Conservation (phyloP, 1,139 yeast species). For the Pichia sp. region DNA sequence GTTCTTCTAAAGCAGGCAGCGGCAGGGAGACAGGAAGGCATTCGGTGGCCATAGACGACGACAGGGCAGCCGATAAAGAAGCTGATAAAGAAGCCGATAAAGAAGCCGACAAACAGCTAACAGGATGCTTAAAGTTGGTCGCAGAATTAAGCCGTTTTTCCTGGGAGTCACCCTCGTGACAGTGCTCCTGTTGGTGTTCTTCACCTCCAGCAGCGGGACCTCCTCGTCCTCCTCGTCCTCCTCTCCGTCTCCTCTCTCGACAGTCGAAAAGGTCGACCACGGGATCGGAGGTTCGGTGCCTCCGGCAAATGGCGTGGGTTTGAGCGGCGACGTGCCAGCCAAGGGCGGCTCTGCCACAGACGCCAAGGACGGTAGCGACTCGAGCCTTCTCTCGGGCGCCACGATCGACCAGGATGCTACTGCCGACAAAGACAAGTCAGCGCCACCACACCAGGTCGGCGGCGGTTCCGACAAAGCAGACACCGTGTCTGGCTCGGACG, state of each 20-base stretch:
- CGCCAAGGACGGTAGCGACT: neutral
- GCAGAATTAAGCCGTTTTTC: constrained; percentile 15
- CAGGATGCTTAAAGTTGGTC: constrained; percentile 15
- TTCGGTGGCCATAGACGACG: too few species aligned
- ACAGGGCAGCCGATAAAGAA: neutral
- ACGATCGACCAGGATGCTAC: constrained; percentile 18
- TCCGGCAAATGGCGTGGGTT: constrained; percentile 12
- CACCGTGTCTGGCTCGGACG: constrained; percentile 19
- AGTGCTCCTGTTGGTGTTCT: constrained; percentile 8
- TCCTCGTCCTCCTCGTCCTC: constrained; percentile 3
- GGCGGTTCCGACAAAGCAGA: constrained; percentile 12
- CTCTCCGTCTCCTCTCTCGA: neutral
- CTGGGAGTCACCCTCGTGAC: constrained; percentile 12
- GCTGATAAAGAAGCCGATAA: neutral
- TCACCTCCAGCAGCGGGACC: constrained; percentile 7
- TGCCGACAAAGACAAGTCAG: constrained; percentile 9
- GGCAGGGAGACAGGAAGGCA: neutral
- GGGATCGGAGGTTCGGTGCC: constrained; percentile 14
- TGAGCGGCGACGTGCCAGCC: constrained; percentile 2
- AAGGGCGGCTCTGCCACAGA: constrained; percentile 3
- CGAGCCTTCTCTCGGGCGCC: constrained; percentile 18
- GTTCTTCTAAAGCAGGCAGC: neutral
- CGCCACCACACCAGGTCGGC: neutral
- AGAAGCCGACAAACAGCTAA: neutral
- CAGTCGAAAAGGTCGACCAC: constrained; percentile 17